Evolutionary conservation across 345 rosid species (phyloP).

Genomic region (Heritiera littoralis): DNA sequence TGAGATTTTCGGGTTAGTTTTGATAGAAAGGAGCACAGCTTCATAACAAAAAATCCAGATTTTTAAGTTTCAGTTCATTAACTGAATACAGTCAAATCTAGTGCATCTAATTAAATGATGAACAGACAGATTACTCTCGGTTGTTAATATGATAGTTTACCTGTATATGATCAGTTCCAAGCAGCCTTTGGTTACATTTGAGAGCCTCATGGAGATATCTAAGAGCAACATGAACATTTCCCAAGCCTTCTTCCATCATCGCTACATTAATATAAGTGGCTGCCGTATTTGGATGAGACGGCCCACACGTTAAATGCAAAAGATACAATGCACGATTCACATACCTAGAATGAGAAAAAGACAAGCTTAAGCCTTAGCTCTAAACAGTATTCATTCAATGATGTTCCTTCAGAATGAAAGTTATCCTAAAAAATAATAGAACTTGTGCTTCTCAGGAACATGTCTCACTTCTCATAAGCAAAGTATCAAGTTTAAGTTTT

Average conservation of each 20-base stretch:
- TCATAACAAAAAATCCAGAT: too few species aligned
- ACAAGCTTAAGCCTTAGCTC: slow-evolving; percentile 14
- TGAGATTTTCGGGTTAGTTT: too few species aligned
- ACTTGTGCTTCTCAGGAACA: not conserved
- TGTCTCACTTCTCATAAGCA: not conserved
- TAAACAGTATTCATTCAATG: not conserved
- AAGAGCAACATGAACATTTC: not conserved
- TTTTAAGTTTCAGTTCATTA: too few species aligned
- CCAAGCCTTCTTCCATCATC: not conserved
- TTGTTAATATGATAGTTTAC: too few species aligned
- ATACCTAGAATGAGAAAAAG: slow-evolving; percentile 55
- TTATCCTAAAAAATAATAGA: not conserved
- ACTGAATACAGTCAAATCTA: too few species aligned
- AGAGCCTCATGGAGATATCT: not conserved
- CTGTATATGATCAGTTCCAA: not conserved
- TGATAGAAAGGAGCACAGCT: too few species aligned
- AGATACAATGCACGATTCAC: not conserved
- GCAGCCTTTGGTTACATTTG: not conserved
- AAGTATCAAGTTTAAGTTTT: not conserved
- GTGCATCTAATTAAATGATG: too few species aligned
- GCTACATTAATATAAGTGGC: not conserved
- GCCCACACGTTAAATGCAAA: not conserved
- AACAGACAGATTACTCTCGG: too few species aligned
- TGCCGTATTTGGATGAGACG: not conserved
- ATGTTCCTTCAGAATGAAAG: not conserved